Conservation (phyloP, 1,284 basidiomycete genomes). For the Dichomitus squalens region DNA sequence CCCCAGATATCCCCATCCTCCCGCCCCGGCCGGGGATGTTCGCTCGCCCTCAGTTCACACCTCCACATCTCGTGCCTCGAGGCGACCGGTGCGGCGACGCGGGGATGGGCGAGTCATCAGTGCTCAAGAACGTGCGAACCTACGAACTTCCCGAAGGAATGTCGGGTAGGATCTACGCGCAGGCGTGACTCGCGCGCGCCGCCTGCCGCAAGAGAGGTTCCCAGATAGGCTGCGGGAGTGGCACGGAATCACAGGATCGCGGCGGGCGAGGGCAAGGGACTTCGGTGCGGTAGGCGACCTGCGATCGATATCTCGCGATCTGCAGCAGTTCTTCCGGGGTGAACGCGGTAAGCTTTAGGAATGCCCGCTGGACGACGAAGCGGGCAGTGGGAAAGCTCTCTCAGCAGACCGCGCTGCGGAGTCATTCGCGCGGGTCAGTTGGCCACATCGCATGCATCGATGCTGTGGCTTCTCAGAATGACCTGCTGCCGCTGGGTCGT, state of each 20-base stretch:
- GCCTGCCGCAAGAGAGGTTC: background rate
- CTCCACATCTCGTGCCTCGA: constrained; percentile 1
- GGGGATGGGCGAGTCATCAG: constrained; percentile 2
- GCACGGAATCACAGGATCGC: background rate
- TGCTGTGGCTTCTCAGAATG: constrained; percentile 3
- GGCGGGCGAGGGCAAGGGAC: background rate
- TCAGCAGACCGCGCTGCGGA: constrained; percentile 14
- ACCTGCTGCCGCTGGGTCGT: constrained; percentile 1
- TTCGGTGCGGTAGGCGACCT: constrained; percentile 10
- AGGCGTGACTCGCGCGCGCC: constrained; percentile 5
- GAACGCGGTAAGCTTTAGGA: constrained; percentile 21
- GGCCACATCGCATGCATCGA: constrained; percentile 11
- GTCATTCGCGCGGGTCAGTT: constrained; percentile 5
- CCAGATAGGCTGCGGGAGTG: background rate
- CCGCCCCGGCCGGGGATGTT: background rate
- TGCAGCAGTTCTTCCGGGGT: constrained; percentile 16
- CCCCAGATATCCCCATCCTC: background rate
- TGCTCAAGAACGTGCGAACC: background rate
- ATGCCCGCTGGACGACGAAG: background rate
- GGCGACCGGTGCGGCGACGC: constrained; percentile 1
- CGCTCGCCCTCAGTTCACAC: background rate
- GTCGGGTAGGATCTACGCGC: constrained; percentile 11
- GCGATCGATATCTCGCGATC: constrained; percentile 22
- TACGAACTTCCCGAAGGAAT: background rate
- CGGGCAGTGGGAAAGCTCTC: background rate